Base-by-base conservation (phyloP, 1,284 basidiomycete species). In the Hemileia vastatrix region DNA sequence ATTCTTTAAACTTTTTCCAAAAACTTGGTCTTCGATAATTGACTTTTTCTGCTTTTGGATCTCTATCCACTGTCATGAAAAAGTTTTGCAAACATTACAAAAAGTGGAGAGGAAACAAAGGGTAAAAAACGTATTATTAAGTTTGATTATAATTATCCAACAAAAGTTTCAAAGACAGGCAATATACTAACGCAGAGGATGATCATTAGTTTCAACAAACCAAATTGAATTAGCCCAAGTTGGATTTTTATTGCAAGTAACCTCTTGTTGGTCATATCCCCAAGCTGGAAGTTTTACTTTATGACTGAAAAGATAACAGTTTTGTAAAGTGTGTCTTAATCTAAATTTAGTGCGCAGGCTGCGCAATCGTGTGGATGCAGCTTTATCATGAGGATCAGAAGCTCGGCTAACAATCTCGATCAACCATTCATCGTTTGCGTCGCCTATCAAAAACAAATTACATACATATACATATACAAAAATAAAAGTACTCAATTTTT, bases 201-300 rank as follows among this genome's bases (percentile, higher is more conserved):
- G 91, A 18, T 71, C 79, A 65, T 87, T 83, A 2, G 90, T 94
- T 80, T 99, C 95, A 56, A 97, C 80, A 71, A 84, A 93, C 95
- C 95, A 98, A 64, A 98, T 76, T 60, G 91, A 92, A 76, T 97
- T 97, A 3, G 82, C 84, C 76, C 81, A 82, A 31, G 88, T 87
- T 2, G 94, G 93, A 72, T 96, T 94, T 81, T 93, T 93, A 79
- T 96, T 96, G 78, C 92, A 96, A 0, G 92, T 96, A 2, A 78
- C 94, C 74, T 99, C 95, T 76, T 98, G 95, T 77, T 98, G 95
- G 70, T 96, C 93, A 71, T 83, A 98, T 0, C 86, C 95, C 95
- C 95, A 98, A 8, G 95, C 88, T 0, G 95, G 95, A 2, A 99
- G 79, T 77, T 95, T 93, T 71, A 97, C 87, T 77, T 93, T 94